Conservation (phyloP, 1,284 basidiomycete species). For the Stygiomarasmius scandens region DNA sequence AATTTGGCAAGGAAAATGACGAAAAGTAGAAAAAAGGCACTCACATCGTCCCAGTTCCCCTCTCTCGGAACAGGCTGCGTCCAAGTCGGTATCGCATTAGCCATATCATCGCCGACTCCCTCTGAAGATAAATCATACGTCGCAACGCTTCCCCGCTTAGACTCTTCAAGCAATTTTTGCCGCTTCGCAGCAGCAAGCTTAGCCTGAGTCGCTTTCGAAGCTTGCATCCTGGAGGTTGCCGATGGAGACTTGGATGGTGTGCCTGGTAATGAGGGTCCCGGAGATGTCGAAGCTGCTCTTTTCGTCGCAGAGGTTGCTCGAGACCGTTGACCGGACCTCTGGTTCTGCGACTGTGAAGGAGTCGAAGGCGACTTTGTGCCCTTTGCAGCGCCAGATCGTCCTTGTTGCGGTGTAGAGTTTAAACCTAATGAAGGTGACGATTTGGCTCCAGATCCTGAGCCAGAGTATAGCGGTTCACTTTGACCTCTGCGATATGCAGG, state of each 20-base stretch:
- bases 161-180: conserved; percentile 31
- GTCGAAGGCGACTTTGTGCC: too few species aligned
- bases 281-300: conserved; percentile 26
- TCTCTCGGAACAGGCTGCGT: conserved; percentile 65
- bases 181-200: conserved; percentile 33
- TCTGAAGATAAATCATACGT: conserved; percentile 60
- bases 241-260: conserved; percentile 9
- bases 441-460: neutral
- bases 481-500: too few species aligned
- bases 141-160: conserved; percentile 52
- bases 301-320: conserved; percentile 13
- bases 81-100: conserved; percentile 76
- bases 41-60: conserved; percentile 80
- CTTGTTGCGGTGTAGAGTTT: conserved; percentile 18
- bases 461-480: too few species aligned
- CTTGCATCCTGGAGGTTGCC: conserved; percentile 29
- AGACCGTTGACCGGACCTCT: conserved; percentile 17
- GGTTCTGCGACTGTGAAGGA: too few species aligned
- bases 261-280: conserved; percentile 9
- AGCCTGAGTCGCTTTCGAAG: conserved; percentile 31
- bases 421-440: conserved; percentile 16
- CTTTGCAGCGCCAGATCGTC: neutral
- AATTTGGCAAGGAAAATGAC: conserved; percentile 36
- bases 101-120: conserved; percentile 43
- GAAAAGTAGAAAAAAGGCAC: conserved; percentile 26